phyloP scores from a whole-genome alignment of 2,329 filamentous ascomycete species.

The Ceratocystis ficicola region DNA sequence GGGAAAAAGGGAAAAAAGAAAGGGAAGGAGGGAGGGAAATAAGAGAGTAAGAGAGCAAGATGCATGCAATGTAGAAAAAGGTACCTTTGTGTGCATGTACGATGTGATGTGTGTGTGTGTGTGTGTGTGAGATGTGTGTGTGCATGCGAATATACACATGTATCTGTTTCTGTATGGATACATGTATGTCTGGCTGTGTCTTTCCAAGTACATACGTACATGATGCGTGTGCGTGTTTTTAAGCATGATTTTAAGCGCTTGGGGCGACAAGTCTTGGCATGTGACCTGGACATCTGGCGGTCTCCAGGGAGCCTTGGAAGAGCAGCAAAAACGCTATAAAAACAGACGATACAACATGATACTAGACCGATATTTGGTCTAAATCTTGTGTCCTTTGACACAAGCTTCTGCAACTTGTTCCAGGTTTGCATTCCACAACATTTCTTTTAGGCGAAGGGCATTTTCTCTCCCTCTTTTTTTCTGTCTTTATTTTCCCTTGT shows the following conservation, averaged over 20 bases:
- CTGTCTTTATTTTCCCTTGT: not conserved
- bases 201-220: not conserved
- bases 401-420: constrained; percentile 5
- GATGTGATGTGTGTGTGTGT: not conserved
- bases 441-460: constrained; percentile 2
- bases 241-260: constrained; percentile 43
- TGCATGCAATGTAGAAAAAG: not conserved
- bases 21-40: not conserved
- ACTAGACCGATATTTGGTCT: not conserved
- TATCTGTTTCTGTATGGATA: not conserved
- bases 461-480: not conserved
- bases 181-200: not conserved
- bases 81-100: not conserved
- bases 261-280: constrained; percentile 36
- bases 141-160: not conserved
- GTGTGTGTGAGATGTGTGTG: not conserved
- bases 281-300: constrained; percentile 7
- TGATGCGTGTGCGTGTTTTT: constrained; percentile 27
- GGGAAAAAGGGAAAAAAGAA: not conserved
- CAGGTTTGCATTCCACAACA: constrained; percentile 11
- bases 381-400: constrained; percentile 3
- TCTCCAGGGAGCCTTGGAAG: not conserved
- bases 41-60: not conserved
- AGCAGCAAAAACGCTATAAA: not conserved
- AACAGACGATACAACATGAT: constrained; percentile 11